phyloP scores from a whole-genome alignment of 2,329 filamentous ascomycete species.

The Botrytis byssoidea region DNA sequence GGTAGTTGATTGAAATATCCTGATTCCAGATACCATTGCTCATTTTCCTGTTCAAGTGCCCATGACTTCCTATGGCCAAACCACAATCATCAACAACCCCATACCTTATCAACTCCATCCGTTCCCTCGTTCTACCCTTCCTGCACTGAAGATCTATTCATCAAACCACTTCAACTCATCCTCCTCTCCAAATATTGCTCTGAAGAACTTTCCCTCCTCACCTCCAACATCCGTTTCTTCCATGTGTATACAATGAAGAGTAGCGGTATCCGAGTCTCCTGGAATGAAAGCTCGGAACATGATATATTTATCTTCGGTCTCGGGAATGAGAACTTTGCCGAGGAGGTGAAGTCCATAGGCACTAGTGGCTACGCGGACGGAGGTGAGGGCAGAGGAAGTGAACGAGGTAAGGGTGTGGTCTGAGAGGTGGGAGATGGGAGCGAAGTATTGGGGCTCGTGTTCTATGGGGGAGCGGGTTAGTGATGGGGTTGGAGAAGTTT shows the following conservation, averaged over 20 bases:
- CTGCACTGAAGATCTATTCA: constrained; percentile 35
- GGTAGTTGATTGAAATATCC: background rate
- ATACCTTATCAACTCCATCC: background rate
- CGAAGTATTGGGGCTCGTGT: constrained; percentile 56
- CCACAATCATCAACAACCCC: background rate
- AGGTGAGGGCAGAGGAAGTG: constrained; percentile 43
- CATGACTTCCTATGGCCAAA: background rate
- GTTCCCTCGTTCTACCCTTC: background rate
- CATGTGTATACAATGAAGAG: constrained; percentile 47
- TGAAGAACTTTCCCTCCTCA: constrained; percentile 45
- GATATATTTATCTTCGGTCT: constrained; percentile 44
- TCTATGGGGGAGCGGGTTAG: constrained; percentile 39
- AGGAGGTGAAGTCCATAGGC: constrained; percentile 52
- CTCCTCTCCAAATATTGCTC: constrained; percentile 48
- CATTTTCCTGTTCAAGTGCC: background rate
- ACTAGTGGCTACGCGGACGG: constrained; percentile 47
- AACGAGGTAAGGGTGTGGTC: constrained; percentile 37
- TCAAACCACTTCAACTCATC: constrained; percentile 56
- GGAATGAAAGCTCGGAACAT: constrained; percentile 50
- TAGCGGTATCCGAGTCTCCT: constrained; percentile 42
- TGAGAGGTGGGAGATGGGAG: constrained; percentile 42
- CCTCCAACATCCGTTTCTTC: constrained; percentile 46
- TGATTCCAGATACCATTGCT: background rate
- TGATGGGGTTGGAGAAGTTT: background rate
- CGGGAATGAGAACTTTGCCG: constrained; percentile 50